These are phyloP conservation scores for Lactarius hengduanensis DNA, from an alignment of 768 basidiomycete genomes.

Conservation along the genomic window DNA sequence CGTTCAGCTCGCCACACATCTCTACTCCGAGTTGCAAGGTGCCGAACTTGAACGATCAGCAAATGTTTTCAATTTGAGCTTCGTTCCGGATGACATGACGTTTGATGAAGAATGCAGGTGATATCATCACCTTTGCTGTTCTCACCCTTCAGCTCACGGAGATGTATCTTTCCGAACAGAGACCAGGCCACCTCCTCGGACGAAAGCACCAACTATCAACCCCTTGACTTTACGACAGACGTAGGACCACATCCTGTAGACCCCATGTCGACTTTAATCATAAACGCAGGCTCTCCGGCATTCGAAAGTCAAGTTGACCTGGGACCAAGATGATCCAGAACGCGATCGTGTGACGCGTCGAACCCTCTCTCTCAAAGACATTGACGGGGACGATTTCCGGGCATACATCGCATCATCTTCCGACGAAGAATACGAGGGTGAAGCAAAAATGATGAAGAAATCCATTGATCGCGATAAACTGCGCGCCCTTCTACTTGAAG, in stretches of 20 bases:
- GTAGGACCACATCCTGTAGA: constrained; percentile 47
- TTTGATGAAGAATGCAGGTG: constrained; percentile 80
- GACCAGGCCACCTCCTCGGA: constrained; percentile 77
- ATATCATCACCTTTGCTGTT: constrained; percentile 19
- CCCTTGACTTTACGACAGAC: constrained; percentile 89
- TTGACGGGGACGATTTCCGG: constrained; percentile 89
- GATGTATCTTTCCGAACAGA: constrained; percentile 41
- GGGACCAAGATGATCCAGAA: constrained; percentile 97
- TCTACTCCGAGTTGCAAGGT: constrained; percentile 85
- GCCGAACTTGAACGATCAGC: constrained; percentile 96
- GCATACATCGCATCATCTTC: constrained; percentile 47
- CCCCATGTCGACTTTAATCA: not conserved
- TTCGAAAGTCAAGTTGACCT: constrained; percentile 96
- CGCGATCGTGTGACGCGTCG: constrained; percentile 79
- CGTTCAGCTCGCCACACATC: constrained; percentile 69
- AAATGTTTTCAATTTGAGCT: constrained; percentile 93
- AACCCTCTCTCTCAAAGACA: constrained; percentile 73
- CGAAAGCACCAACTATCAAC: constrained; percentile 57
- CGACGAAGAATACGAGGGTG: constrained; percentile 53
- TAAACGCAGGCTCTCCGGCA: constrained; percentile 91
- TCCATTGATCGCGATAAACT: constrained; percentile 57
- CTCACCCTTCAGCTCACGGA: constrained; percentile 7
- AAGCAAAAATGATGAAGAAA: constrained; percentile 47
- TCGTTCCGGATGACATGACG: constrained; percentile 84
- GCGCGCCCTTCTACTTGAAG: constrained; percentile 71